Evolutionary conservation across 2,329 filamentous ascomycete species (phyloP).

Genomic region (Colletotrichum sp.): DNA sequence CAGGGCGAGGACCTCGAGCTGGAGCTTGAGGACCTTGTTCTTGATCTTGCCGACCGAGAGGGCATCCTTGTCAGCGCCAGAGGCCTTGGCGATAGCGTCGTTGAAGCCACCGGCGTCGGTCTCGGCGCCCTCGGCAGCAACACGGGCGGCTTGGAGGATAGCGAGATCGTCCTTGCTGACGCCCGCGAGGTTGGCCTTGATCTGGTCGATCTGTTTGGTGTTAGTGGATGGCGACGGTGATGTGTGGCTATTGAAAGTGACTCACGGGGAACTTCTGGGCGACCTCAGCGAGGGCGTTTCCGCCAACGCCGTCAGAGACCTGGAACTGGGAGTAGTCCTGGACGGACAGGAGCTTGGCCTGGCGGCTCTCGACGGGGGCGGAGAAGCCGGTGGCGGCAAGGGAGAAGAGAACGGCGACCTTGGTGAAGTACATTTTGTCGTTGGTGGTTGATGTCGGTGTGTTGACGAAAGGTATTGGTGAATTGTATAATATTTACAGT

Average conservation of each 20-base stretch:
- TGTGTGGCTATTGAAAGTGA: neutral
- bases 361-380: slow-evolving; percentile 27
- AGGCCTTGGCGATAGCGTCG: slow-evolving; percentile 53
- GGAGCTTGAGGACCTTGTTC: slow-evolving; percentile 65
- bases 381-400: slow-evolving; percentile 39
- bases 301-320: slow-evolving; percentile 54
- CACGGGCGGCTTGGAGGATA: slow-evolving; percentile 54
- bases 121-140: slow-evolving; percentile 60
- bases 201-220: neutral
- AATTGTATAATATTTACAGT: slow-evolving; percentile 7
- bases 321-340: slow-evolving; percentile 36
- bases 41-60: slow-evolving; percentile 62
- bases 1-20: slow-evolving; percentile 55
- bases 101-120: slow-evolving; percentile 52
- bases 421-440: slow-evolving; percentile 41
- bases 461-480: neutral
- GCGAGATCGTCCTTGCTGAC: slow-evolving; percentile 52
- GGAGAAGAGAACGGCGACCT: slow-evolving; percentile 38
- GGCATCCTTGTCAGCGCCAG: slow-evolving; percentile 43
- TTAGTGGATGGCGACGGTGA: neutral
- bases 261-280: slow-evolving; percentile 58
- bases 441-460: slow-evolving; percentile 1
- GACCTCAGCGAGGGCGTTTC: slow-evolving; percentile 59
- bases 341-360: slow-evolving; percentile 11
- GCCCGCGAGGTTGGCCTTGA: slow-evolving; percentile 42